Conservation (phyloP, 306 rosid genomes). For the peach (Prunus persica) region DNA sequence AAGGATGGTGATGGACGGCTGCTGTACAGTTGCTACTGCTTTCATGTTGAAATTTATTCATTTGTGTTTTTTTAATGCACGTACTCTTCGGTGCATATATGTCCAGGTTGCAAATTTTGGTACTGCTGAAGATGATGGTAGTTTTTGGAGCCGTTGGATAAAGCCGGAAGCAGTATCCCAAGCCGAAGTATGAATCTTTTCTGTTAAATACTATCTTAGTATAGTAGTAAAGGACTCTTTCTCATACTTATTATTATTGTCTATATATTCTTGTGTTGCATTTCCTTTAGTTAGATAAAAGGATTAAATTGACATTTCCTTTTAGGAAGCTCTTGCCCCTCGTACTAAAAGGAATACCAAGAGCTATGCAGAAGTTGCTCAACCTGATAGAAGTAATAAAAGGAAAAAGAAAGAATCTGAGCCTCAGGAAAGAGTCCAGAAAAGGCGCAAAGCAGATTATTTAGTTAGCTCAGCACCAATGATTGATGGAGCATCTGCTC, state of each 20-base stretch:
- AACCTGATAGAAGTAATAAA: conserved; percentile 71
- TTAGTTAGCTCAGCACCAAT: conserved; percentile 71
- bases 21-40: neutral
- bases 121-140: conserved; percentile 91
- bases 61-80: neutral
- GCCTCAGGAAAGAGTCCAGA: conserved; percentile 68
- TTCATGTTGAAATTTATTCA: neutral
- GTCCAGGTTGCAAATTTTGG: conserved; percentile 88
- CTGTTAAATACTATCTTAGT: neutral
- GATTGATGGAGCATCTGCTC: conserved; percentile 85
- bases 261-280: neutral
- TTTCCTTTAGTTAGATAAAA: conserved; percentile 13
- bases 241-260: conserved; percentile 1
- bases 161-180: conserved; percentile 79
- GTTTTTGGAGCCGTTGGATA: conserved; percentile 99
- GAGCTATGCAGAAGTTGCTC: conserved; percentile 87
- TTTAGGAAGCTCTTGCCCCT: conserved; percentile 86
- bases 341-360: conserved; percentile 91
- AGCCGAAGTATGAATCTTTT: conserved; percentile 71
- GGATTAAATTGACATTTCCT: neutral
- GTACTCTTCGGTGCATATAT: neutral
- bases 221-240: neutral
- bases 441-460: conserved; percentile 76
- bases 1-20: neutral
- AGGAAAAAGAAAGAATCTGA: conserved; percentile 88